Evolutionary conservation across 768 basidiomycete species (phyloP), one percentile per base, ranked within the genome.

Genomic region (Collybia nuda): DNA sequence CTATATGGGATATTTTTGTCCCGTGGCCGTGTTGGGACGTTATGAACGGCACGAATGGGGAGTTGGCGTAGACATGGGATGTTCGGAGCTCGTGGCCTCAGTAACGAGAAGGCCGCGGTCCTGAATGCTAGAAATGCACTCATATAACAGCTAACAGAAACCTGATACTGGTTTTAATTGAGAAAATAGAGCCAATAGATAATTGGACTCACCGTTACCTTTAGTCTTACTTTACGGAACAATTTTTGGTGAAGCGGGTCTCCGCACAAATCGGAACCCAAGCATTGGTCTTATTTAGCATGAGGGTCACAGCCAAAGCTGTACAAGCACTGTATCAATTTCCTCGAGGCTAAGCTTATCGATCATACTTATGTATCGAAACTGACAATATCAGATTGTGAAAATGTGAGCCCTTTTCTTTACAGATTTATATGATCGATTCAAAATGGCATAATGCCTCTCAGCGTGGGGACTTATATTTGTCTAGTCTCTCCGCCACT

Each of bases 1-100:
- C 51, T 21, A 60, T 66, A 65, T 0, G 65, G 67, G 48, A 86
- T 86, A 0, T 75, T 64, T 11, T 72, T 64, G 60, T 77, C 74
- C 17, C 60, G 58, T 6, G 21, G 32, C 17, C 28, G 18, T 6
- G 24, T 41, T 36, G 46, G 8, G 26, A 37, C 37, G 5, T 3
- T 24, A 29, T 54, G 44, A 36, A 36, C 17, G 18, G 29, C 14
- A 37, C 47, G 35, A 41, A 51, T 36, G 21, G 19, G 36, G 38
- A 58, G 54, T 9, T 50, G 15, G 21, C 51, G 46, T 2, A 47
- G 17, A 41, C 50, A 43, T n/a, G 36, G 35, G 17, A n/a, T 40
- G 5, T 40, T 19, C n/a, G 40, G 40, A 57, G 48, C 35, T 40
- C 43, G 49, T 19, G 41, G 54, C 9, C n/a, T 17, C 32, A 54